Base-by-base conservation (phyloP, 805 yeast genomes). In the Vanderwaltozyma tropicalis region DNA sequence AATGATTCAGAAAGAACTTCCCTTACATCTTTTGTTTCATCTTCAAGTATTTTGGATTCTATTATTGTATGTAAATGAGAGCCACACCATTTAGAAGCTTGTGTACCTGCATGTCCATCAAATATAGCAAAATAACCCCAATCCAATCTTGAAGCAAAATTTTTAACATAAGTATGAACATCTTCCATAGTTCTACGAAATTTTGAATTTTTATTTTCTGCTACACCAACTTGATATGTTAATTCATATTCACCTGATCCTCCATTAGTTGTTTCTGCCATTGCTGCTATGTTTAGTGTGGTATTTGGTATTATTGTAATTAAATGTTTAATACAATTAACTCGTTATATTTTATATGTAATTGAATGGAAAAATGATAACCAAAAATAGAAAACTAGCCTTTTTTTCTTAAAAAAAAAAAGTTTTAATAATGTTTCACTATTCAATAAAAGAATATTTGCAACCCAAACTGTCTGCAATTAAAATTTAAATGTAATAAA, bases 31-130 rank as follows among this genome's bases (percentile, higher is more conserved):
- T 57, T 53, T 30, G 63, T 55, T 38, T 68, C 75, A 41, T 67
- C 53, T 38, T 59, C 59, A 43, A 76, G 54, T 16, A 86, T 69
- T 38, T 69, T 71, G 38, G 71, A 71, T 47, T 79, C 86, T 31
- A 83, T 56, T 22, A 81, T 61, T 18, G 76, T 65, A 55, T 89
- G 96, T 40, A 89, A 59, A 50, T 82, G 77, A 44, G 84, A 78
- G 0, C 96, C 94, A 64, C 96, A 87, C 94, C 95, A 88, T 50
- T 89, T 75, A 1, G 98, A 94, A 8, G 94, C 80, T 47, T 78
- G 85, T 39, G 77, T 77, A 17, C 98, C 98, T 2, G 97, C 97
- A 62, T 89, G 98, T 10, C 98, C 98, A 61, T 89, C 98, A 61
- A 87, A 89, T 1, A 89, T 72, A 14, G 94, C 97, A 70, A 89